Conservation (phyloP, 75 land plant species). For the Azolla pinnata region DNA sequence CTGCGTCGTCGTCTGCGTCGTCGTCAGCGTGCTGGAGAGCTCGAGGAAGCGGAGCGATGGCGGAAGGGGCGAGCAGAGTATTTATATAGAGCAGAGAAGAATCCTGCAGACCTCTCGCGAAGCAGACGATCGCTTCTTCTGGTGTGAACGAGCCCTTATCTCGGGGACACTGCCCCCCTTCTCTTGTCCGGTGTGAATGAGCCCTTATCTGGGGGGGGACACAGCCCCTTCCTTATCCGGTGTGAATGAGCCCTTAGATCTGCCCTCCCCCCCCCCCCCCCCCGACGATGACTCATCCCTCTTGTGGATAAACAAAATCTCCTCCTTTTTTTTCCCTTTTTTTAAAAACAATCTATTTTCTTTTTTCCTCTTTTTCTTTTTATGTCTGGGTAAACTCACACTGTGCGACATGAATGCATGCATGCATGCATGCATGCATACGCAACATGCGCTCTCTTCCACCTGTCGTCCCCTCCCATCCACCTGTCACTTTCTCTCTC, state of each 20-base stretch:
- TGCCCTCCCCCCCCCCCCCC: background rate
- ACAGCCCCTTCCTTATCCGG: too few species aligned
- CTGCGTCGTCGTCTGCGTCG: too few species aligned
- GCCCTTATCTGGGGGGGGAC: too few species aligned
- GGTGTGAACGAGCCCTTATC: too few species aligned
- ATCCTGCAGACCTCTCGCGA: too few species aligned
- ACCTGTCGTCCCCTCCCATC: background rate
- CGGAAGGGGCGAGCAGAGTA: too few species aligned
- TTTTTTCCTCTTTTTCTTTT: background rate
- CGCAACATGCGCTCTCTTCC: background rate
- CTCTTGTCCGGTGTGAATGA: too few species aligned
- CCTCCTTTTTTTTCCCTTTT: background rate
- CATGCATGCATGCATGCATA: conserved; percentile 1
- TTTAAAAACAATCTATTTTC: background rate
- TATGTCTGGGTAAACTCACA: background rate
- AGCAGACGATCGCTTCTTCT: too few species aligned
- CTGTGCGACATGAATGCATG: background rate
- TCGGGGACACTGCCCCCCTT: too few species aligned
- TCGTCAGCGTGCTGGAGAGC: too few species aligned
- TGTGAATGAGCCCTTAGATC: background rate
- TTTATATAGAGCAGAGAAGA: too few species aligned
- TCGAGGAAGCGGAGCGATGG: too few species aligned
- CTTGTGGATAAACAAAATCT: background rate
- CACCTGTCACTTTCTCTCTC: background rate
- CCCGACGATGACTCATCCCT: background rate